Evolutionary conservation across 352 stramenopile genomes (phyloP), one percentile per base, ranked within the genome.

Genomic region (Sclerospora graminicola): DNA sequence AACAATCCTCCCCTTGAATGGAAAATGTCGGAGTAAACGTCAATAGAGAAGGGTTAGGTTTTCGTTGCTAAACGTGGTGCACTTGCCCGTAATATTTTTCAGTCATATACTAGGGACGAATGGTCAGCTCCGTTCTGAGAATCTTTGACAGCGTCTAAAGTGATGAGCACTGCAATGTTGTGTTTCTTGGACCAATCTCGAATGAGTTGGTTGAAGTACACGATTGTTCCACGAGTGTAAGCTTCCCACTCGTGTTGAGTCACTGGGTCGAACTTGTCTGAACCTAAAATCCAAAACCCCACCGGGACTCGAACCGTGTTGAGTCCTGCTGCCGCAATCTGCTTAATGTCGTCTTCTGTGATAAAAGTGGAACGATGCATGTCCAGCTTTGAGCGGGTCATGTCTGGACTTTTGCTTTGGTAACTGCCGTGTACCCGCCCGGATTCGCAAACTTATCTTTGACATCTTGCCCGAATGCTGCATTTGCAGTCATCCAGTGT

Each of bases 351-450:
- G 27, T 54, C 38, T 45, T 92, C 76, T 0, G 69, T 78, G 46
- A 89, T 86, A 34, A 76, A 92, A 9, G 49, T 68, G 6, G 50
- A 43, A 24, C 75, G 76, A 45, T 92, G 80, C 10, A 53, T 40
- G 14, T 65, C 51, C 36, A 87, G 54, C 18, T 72, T 68, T 11
- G 43, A 43, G 14, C 66, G 59, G 10, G 66, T 60, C 8, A 48
- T 41, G 24, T 71, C 54, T 5, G 52, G 56, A 30, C 46, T 56
- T 10, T 31, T 32, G 66, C 51, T 46, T 78, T 69, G 1, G 57
- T 74, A 48, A 89, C 86, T 15, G 69, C 60, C 2, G 55, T 74
- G 54, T 87, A 86, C 59, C 89, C 81, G 8, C 77, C 77, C 1
- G 54, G 41, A 39, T 57, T 61, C 8, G 55, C 57, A 16, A 71